These are phyloP conservation scores for Solanum hybrid DNA, from an alignment of 305 asterid species.

Conservation along the genomic window DNA sequence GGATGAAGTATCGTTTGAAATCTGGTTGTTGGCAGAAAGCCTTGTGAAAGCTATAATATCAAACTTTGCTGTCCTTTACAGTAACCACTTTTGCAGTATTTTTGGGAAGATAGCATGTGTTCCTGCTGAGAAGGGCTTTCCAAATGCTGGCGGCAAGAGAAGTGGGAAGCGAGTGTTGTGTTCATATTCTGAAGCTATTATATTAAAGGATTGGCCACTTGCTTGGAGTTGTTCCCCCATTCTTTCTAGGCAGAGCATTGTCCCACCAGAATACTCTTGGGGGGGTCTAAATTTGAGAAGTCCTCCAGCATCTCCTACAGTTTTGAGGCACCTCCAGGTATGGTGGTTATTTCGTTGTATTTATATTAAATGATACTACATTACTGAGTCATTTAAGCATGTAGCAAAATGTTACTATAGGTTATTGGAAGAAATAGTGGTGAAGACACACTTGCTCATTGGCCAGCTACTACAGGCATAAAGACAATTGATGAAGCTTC, in stretches of 20 bases:
- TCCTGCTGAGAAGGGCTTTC: constrained; percentile 93
- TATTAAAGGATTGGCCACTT: constrained; percentile 89
- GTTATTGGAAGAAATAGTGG: constrained; percentile 76
- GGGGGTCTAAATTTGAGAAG: constrained; percentile 79
- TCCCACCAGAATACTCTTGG: constrained; percentile 96
- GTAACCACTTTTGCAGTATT: constrained; percentile 78
- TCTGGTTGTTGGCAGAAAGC: constrained; percentile 85
- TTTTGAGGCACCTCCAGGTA: constrained; percentile 85
- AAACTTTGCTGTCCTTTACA: constrained; percentile 80
- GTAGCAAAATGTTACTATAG: constrained; percentile 27
- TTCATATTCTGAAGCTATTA: constrained; percentile 72
- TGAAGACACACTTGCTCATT: constrained; percentile 90
- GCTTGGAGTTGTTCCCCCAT: constrained; percentile 95
- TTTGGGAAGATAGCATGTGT: constrained; percentile 80
- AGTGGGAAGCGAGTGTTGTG: constrained; percentile 81
- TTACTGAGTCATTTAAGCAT: constrained; percentile 9
- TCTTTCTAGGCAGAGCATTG: constrained; percentile 64
- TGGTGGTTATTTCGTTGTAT: background rate
- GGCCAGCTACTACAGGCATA: constrained; percentile 75
- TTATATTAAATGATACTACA: background rate
- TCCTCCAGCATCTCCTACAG: constrained; percentile 71
- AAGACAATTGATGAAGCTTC: constrained; percentile 89
- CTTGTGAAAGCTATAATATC: constrained; percentile 67
- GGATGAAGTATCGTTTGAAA: constrained; percentile 69
- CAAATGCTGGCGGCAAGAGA: constrained; percentile 56